Base-by-base conservation (phyloP, 331 rosid species). In the Cydonia oblonga region DNA sequence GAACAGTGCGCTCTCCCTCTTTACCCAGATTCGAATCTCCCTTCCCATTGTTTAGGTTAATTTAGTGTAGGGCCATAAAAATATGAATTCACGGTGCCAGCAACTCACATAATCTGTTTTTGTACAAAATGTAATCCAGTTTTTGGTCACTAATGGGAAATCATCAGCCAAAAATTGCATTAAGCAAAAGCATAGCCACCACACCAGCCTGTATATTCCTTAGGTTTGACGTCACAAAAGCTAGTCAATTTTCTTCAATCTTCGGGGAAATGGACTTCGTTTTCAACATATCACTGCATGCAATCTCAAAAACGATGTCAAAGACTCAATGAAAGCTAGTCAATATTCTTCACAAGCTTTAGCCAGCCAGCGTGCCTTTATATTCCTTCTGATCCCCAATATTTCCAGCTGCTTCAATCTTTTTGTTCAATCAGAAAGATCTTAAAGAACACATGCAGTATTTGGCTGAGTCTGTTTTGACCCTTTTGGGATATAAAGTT, bases 241-340 rank as follows among this genome's bases (percentile, higher is more conserved):
- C 68, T 26, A 32, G 80, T 69, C 79, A 58, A 13, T 72, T 69
- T 26, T 40, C 35, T 58, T 68, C 46, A 30, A 72, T 52, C 62
- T 80, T 52, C 61, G 59, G 57, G 63, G 46, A 24, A 76, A 51
- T 80, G 78, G 74, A 75, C 75, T 20, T 64, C 13, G 26, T 61
- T 78, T 74, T 76, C 72, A 75, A 60, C 62, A 61, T 4, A 11
- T 8, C 13, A 44, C 52, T 44, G 49, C 19, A 28, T 22, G 64
- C 33, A 53, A 70, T 10, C 26, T 54, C 33, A 57, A 1, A 23
- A 23, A 30, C 9, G 35, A 1, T 12, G 66, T 70, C 75, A 23
- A 16, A 8, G 24, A 18, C 42, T 61, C 42, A 29, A 70, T 14
- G 75, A 22, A 70, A 23, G 61, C 75, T 35, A 35, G 75, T 15